Evolutionary conservation across 192 early-diverging fungal genomes (phyloP).

Genomic region (Dissophora globulifera): DNA sequence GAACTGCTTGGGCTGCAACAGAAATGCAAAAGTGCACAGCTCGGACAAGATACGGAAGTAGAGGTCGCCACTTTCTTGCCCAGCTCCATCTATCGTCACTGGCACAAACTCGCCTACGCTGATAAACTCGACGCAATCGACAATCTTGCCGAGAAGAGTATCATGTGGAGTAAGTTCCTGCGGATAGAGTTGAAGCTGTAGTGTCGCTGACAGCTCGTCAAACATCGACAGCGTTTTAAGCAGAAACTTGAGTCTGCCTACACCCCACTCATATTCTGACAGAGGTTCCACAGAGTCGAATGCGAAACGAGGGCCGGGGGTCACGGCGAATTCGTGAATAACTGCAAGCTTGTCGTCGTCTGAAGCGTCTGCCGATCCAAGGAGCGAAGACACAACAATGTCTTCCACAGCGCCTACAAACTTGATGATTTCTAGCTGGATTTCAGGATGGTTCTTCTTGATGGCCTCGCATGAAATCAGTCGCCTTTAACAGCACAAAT

Average conservation of each 20-base stretch:
- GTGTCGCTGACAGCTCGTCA: constrained; percentile 18
- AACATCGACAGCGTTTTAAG: constrained; percentile 22
- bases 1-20: constrained; percentile 28
- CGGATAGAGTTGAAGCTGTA: constrained; percentile 41
- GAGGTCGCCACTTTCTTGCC: constrained; percentile 7
- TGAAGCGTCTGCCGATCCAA: not conserved
- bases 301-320: constrained; percentile 12
- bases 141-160: constrained; percentile 8
- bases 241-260: constrained; percentile 27
- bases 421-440: constrained; percentile 23
- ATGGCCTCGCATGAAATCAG: constrained; percentile 19
- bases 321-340: constrained; percentile 13
- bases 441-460: constrained; percentile 7
- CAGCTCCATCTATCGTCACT: not conserved
- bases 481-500: constrained; percentile 9
- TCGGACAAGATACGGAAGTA: constrained; percentile 20
- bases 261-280: constrained; percentile 33
- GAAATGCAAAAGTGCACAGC: constrained; percentile 17
- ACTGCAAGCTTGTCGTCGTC: constrained; percentile 14
- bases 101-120: constrained; percentile 9
- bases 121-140: constrained; percentile 4
- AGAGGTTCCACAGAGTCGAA: not conserved
- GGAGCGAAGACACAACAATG: constrained; percentile 4
- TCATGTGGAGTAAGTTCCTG: not conserved
- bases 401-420: constrained; percentile 23